A percentile compares a stretch with the other conserved stretches of the same genome.
These are phyloP conservation scores for Oidiodendron maius DNA, from an alignment of 495 filamentous ascomycete genomes.

Conservation along the genomic window DNA sequence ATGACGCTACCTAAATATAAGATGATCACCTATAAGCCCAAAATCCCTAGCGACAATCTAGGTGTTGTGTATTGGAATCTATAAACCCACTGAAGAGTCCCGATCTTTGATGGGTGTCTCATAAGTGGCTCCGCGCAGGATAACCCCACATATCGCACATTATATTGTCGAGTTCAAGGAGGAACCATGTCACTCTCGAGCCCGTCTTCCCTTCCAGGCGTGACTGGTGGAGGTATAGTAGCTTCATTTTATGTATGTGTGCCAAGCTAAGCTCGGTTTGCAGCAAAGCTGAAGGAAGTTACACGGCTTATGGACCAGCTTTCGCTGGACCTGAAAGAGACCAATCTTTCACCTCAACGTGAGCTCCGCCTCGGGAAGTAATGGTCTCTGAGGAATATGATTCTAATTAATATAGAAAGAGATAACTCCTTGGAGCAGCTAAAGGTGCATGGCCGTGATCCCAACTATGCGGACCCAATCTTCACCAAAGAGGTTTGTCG, in stretches of 20 bases:
- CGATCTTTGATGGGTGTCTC: no score
- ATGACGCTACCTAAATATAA: no score
- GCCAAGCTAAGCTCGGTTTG: neutral
- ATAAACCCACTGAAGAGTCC: no score
- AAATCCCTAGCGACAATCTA: no score
- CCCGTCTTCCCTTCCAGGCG: conserved; percentile 9
- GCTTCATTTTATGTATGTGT: neutral
- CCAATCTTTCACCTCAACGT: conserved; percentile 51
- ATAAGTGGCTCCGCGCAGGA: no score
- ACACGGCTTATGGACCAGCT: conserved; percentile 52
- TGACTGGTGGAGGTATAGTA: conserved; percentile 14
- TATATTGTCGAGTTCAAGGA: no score
- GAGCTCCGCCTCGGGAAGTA: conserved; percentile 29
- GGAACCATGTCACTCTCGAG: no score
- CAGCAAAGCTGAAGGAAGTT: conserved; percentile 62
- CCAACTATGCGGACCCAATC: conserved; percentile 67
- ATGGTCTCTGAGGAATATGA: neutral
- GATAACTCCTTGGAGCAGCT: conserved; percentile 61
- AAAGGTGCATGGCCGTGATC: conserved; percentile 71
- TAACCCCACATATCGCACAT: no score
- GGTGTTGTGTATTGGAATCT: no score
- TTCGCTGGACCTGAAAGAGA: conserved; percentile 48
- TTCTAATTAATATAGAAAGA: conserved; percentile 42
- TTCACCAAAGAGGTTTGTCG: conserved; percentile 66
- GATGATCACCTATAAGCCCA: no score